Base-by-base conservation (phyloP, 768 basidiomycete genomes). In the Boletus vermiculosoides region DNA sequence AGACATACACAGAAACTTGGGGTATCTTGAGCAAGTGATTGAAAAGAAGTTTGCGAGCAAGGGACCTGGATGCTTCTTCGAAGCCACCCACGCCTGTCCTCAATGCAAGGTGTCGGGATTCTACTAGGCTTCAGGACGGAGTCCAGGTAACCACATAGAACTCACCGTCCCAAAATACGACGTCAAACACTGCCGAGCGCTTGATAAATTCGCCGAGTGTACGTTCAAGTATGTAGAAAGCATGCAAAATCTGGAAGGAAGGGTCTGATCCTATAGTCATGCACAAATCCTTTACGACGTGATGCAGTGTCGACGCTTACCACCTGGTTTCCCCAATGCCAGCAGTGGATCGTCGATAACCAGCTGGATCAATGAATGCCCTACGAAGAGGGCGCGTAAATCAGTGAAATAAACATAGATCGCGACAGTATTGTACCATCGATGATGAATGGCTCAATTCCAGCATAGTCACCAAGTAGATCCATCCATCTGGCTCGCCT, bases 401-500 rank as follows among this genome's bases (percentile, higher is more conserved):
- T 59, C 6, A 66, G 46, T 20, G 15, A 48, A 45, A 45, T 12
- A 44, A 51, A 18, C 2, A 37, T 42, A 13, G 25, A 28, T 20
- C 44, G 36, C 20, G 33, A 52, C 1, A 41, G 60, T 65, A 37
- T 54, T 28, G 18, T 66, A 83, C 86, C 86, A 67, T 88, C 85
- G 55, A 89, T 74, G 40, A 87, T 63, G 63, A 89, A 89, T 16
- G 77, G 76, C 64, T 89, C 87, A 36, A 66, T 78, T 1, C 87
- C 87, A 22, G 83, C 86, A 66, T 87, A 88, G 63, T 87, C 87
- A 4, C 86, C 85, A 30, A 88, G 70, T 10, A 88, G 74, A 66
- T 88, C 87, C 86, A 88, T 87, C 83, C 80, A 82, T 55, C 82
- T 66, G 13, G 76, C 78, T 28, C 65, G 57, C 55, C 74, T 71